Conservation (phyloP, 2,329 filamentous ascomycete genomes). For the Dendryphion nanum region DNA sequence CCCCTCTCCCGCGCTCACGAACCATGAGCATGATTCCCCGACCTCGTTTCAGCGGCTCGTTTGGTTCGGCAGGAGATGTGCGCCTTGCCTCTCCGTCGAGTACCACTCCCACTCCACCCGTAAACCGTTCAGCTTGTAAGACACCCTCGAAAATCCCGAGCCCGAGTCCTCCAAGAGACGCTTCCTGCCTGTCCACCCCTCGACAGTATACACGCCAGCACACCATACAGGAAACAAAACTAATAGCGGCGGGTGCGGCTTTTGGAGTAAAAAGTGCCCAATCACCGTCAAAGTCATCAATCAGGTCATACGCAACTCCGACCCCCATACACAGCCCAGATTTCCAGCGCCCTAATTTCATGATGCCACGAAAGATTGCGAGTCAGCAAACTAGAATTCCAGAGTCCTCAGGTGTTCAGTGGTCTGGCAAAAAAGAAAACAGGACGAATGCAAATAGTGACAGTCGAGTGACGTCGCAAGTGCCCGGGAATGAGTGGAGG, state of each 20-base stretch:
- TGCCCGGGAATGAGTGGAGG: no score
- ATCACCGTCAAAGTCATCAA: constrained; percentile 14
- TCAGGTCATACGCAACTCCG: constrained; percentile 31
- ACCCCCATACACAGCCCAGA: no score
- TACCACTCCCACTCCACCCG: constrained; percentile 2
- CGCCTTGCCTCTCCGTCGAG: no score
- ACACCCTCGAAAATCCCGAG: constrained; percentile 6
- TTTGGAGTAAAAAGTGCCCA: constrained; percentile 6
- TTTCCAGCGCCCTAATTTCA: constrained; percentile 2
- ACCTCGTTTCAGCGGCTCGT: no score
- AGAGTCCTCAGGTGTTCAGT: no score
- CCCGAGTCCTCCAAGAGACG: constrained; percentile 6
- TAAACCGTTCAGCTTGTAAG: background rate
- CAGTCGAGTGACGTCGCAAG: no score
- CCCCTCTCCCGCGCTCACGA: constrained; percentile 26
- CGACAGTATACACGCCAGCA: constrained; percentile 19
- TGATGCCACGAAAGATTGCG: no score
- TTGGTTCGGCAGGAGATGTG: no score
- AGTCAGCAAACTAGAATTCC: no score
- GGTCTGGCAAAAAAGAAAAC: no score
- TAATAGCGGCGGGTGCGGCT: constrained; percentile 14
- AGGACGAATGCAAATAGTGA: no score
- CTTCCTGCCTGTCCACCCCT: constrained; percentile 22
- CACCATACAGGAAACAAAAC: constrained; percentile 17
- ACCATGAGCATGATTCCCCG: constrained; percentile 35